A percentile compares a stretch with the other conserved stretches of the same genome.
phyloP scores from a whole-genome alignment of 495 filamentous ascomycete genomes.

The Hypoxylon fuscum region DNA sequence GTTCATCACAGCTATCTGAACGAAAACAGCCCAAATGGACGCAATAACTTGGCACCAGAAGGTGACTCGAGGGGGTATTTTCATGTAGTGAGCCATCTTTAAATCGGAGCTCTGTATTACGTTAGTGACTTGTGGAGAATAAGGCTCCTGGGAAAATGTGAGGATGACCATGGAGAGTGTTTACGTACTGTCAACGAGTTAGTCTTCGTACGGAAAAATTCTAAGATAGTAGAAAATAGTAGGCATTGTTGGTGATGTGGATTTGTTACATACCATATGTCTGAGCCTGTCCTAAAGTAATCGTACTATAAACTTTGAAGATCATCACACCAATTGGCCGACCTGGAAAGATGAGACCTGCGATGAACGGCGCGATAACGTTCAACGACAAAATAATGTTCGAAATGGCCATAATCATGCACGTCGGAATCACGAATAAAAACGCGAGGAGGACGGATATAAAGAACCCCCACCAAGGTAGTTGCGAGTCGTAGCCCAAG shows the following conservation, averaged over 20 bases:
- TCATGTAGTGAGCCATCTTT: conserved; percentile 73
- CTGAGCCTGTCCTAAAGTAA: conserved; percentile 65
- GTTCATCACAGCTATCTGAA: conserved; percentile 68
- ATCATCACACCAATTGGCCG: conserved; percentile 70
- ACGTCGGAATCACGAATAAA: conserved; percentile 63
- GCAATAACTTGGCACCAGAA: conserved; percentile 67
- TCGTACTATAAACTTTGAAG: conserved; percentile 70
- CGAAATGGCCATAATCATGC: conserved; percentile 63
- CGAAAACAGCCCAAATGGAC: conserved; percentile 64
- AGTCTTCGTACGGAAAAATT: background rate
- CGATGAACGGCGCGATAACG: conserved; percentile 69
- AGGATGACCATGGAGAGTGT: background rate
- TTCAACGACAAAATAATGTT: conserved; percentile 65
- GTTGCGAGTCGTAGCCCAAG: conserved; percentile 60
- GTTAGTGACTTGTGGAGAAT: conserved; percentile 37
- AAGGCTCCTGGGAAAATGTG: background rate
- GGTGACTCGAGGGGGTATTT: conserved; percentile 67
- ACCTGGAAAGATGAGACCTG: conserved; percentile 71
- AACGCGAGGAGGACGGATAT: conserved; percentile 58
- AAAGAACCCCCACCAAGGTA: conserved; percentile 59
- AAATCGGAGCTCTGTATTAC: conserved; percentile 51
- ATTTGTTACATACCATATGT: conserved; percentile 44
- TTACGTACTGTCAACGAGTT: conserved; percentile 27
- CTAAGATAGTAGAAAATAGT: background rate
- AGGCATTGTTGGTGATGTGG: background rate